Base-by-base conservation (phyloP, 257 asterid genomes). In the Gynochthodes officinalis region DNA sequence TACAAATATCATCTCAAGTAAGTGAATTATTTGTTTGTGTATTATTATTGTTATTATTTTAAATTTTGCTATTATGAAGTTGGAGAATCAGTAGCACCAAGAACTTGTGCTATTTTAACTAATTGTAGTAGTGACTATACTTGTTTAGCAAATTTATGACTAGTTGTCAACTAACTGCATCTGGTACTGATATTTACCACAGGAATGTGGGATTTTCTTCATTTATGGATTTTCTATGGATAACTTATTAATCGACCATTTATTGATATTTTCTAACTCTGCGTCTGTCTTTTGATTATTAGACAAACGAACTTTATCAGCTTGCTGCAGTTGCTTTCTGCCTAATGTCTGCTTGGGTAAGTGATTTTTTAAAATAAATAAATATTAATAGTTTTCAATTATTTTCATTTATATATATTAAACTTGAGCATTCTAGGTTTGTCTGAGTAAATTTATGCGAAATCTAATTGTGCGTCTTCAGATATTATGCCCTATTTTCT, bases 281-380 rank as follows among this genome's bases (percentile, higher is more conserved):
- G 79, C n/a, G 61, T 69, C 62, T 76, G 66, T 74, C 11, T 73
- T 67, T 82, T 81, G 78, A 79, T 86, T 74, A 71, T 57, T 78
- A 93, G 98, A 88, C 97, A 70, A 90, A 87, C 81, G 98, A 93
- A 83, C 94, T 94, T 57, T 94, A 88, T 71, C 99, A 94, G 85
- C 89, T 94, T 71, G 96, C 97, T 77, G 88, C 89, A 40, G 97
- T 94, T 85, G 97, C 99, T 12, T 91, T 94, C 86, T 94, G 99
- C 89, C 77, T 94, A 82, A 82, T 91, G 83, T 87, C 91, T 42
- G 98, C 97, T 81, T 93, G 96, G 97, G 97, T 93, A 83, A 89
- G 95, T 71, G 58, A 69, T 69, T 55, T 18, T 61, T 50, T 64
- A n/a, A n/a, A n/a, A n/a, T n/a, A n/a, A n/a, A n/a, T n/a, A n/a